A percentile compares a stretch with the other conserved stretches of the same genome.
These are phyloP conservation scores for Cryphonectria carpinicola DNA, from an alignment of 2,329 filamentous ascomycete species.

Conservation along the genomic window DNA sequence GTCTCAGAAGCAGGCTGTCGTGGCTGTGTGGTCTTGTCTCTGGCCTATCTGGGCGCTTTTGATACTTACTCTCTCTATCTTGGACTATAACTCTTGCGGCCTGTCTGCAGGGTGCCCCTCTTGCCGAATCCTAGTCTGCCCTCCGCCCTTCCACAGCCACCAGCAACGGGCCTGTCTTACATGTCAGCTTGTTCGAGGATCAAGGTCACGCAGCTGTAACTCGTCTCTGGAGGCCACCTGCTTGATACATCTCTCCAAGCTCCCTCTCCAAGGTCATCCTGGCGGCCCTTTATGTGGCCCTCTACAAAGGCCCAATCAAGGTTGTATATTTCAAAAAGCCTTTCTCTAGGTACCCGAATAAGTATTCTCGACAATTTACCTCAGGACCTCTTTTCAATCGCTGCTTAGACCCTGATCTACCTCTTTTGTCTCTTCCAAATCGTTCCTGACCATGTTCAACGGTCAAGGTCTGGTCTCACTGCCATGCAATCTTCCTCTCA, in stretches of 20 bases:
- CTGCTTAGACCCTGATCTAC: neutral
- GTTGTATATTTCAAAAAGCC: neutral
- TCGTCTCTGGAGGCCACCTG: neutral
- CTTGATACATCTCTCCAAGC: neutral
- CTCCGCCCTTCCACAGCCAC: constrained; percentile 5
- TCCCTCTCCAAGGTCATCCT: neutral
- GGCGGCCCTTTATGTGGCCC: neutral
- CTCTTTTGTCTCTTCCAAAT: neutral
- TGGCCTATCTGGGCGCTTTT: neutral
- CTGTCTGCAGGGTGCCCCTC: neutral
- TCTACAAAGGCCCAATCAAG: neutral
- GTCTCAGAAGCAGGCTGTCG: neutral
- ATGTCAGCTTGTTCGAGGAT: constrained; percentile 3
- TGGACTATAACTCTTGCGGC: neutral
- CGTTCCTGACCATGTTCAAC: constrained; percentile 7
- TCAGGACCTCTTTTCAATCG: neutral
- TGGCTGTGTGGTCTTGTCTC: neutral
- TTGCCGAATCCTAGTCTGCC: neutral
- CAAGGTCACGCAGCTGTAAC: neutral
- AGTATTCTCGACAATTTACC: neutral
- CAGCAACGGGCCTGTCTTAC: neutral
- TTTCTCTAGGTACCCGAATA: neutral
- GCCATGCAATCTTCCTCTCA: neutral
- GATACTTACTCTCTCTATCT: neutral
- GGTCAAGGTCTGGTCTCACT: neutral